Conservation (phyloP, 2,329 filamentous ascomycete species). For the Fusarium pilosicola region DNA sequence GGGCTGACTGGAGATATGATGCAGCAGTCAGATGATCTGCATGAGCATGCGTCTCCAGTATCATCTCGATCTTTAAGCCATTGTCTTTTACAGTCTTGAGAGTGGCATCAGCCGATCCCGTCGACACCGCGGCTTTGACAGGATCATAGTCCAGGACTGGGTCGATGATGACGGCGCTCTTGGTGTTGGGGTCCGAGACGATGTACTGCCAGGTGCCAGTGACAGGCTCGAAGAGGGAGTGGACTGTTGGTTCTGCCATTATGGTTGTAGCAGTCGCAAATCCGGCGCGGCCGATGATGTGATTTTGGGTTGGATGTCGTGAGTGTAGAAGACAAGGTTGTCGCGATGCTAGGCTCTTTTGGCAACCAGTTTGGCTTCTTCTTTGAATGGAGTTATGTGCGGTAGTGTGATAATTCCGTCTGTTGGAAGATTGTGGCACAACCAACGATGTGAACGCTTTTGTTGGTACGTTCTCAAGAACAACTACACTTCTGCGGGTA, state of each 20-base stretch:
- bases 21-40: constrained; percentile 70
- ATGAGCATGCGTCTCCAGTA: constrained; percentile 72
- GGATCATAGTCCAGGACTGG: constrained; percentile 68
- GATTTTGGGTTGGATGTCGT: background rate
- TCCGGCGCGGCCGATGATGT: background rate
- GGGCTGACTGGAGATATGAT: constrained; percentile 62
- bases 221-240: constrained; percentile 32
- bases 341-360: background rate
- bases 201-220: constrained; percentile 70
- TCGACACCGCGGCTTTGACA: constrained; percentile 54
- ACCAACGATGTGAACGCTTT: background rate
- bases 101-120: constrained; percentile 62
- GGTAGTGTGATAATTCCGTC: accelerated
- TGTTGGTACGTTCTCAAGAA: background rate
- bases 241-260: constrained; percentile 20
- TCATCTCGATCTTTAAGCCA: constrained; percentile 59
- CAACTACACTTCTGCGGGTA: background rate
- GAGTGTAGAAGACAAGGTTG: too few species aligned
- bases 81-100: constrained; percentile 56
- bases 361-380: background rate
- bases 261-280: background rate
- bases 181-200: constrained; percentile 63
- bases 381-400: accelerated
- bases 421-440: background rate
- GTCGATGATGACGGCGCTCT: constrained; percentile 67